Evolutionary conservation across 2,329 filamentous ascomycete species (phyloP).

Genomic region (Fusarium sp.): DNA sequence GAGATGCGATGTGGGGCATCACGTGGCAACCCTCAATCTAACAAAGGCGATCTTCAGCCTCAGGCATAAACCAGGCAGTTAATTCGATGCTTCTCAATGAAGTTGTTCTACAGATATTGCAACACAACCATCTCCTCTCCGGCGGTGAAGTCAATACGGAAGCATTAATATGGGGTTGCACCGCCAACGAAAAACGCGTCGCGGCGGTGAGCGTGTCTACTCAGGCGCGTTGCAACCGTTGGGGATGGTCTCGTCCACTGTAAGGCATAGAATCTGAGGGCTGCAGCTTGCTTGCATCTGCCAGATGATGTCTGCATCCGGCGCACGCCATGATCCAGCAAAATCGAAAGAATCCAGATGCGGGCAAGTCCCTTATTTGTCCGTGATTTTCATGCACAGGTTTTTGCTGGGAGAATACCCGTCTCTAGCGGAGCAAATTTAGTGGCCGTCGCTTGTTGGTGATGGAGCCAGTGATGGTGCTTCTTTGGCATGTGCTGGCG

Average conservation of each 20-base stretch:
- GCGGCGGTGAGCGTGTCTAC: conserved; percentile 12
- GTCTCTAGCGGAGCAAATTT: conserved; percentile 9
- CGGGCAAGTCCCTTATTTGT: background rate
- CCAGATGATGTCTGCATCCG: conserved; percentile 9
- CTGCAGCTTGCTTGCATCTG: background rate
- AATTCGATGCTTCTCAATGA: background rate
- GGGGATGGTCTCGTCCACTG: background rate
- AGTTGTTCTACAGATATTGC: background rate
- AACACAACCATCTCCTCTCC: background rate
- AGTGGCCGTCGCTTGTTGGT: conserved; percentile 16
- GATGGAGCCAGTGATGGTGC: conserved; percentile 26
- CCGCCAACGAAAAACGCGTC: background rate
- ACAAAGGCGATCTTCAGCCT: conserved; percentile 16
- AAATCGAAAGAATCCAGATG: conserved; percentile 15
- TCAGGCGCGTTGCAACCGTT: conserved; percentile 1
- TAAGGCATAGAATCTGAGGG: conserved; percentile 1
- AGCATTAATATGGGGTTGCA: background rate
- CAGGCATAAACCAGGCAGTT: conserved; percentile 13
- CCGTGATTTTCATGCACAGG: background rate
- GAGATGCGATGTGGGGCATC: background rate
- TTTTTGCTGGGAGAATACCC: background rate
- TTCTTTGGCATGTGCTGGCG: background rate
- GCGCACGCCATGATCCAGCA: conserved; percentile 15
- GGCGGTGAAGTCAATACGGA: conserved; percentile 7
- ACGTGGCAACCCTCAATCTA: background rate